Conservation (phyloP, 768 basidiomycete species). For the Solioccasus polychromus region DNA sequence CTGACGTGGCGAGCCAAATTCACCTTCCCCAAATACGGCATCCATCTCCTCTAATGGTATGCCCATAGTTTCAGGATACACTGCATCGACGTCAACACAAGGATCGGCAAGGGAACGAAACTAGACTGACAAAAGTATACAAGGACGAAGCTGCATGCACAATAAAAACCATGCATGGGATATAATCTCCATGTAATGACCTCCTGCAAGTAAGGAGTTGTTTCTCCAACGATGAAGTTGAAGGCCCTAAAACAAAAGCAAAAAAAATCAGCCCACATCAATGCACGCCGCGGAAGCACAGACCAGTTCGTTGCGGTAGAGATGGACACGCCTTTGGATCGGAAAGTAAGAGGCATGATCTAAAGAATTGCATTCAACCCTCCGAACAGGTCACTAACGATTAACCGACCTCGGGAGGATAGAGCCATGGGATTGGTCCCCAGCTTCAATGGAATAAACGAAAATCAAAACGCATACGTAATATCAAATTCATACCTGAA, state of each 20-base stretch:
- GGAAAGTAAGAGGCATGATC: slow-evolving; percentile 87
- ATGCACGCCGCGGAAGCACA: neutral
- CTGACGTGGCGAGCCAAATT: neutral
- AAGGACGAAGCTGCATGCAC: slow-evolving; percentile 79
- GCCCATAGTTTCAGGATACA: slow-evolving; percentile 85
- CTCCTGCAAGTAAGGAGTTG: slow-evolving; percentile 85
- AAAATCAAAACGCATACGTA: slow-evolving; percentile 41
- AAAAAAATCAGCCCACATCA: slow-evolving; percentile 13
- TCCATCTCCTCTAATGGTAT: slow-evolving; percentile 92
- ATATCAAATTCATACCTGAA: slow-evolving; percentile 88
- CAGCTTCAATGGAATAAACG: slow-evolving; percentile 40
- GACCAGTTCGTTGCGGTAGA: slow-evolving; percentile 85
- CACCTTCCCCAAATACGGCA: slow-evolving; percentile 84
- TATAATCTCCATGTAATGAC: slow-evolving; percentile 88
- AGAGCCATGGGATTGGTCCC: slow-evolving; percentile 88
- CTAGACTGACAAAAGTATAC: slow-evolving; percentile 74
- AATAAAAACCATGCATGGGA: slow-evolving; percentile 95
- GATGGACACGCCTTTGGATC: slow-evolving; percentile 94
- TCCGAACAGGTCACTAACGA: neutral
- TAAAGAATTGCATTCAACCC: slow-evolving; percentile 25
- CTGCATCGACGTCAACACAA: slow-evolving; percentile 35
- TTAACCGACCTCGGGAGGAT: slow-evolving; percentile 71
- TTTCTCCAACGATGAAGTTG: slow-evolving; percentile 87
- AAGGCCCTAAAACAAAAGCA: slow-evolving; percentile 54
- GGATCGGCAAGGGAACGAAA: neutral